A percentile compares a stretch with the other conserved stretches of the same genome.
Evolutionary conservation across 2,329 filamentous ascomycete genomes (phyloP).

Genomic region (Helminthosporium solani): DNA sequence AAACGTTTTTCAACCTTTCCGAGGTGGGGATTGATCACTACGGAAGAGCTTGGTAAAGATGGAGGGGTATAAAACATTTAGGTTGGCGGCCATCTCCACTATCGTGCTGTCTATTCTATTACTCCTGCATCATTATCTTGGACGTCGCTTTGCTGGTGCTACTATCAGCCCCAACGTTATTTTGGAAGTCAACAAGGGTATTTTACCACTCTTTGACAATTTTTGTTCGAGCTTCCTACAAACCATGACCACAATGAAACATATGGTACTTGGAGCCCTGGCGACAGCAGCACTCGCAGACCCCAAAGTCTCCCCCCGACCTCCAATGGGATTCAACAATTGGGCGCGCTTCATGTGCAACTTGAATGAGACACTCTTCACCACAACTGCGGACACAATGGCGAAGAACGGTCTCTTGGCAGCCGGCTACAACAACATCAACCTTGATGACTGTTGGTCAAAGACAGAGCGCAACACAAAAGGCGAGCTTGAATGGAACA

Average conservation of each 20-base stretch:
- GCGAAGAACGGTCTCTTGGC: conserved; percentile 43
- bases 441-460: conserved; percentile 52
- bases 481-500: conserved; percentile 46
- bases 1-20: conserved; percentile 7
- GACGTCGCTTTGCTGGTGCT: not conserved
- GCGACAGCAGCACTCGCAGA: conserved; percentile 10
- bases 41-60: conserved; percentile 8
- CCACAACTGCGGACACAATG: conserved; percentile 51
- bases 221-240: not conserved
- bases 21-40: conserved; percentile 8
- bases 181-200: not conserved
- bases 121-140: not conserved
- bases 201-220: not conserved
- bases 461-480: conserved; percentile 36
- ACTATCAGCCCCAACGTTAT: not conserved
- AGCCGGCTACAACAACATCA: conserved; percentile 44
- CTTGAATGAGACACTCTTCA: conserved; percentile 52
- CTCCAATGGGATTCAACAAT: conserved; percentile 57
- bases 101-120: conserved; percentile 2
- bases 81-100: conserved; percentile 4
- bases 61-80: conserved; percentile 16
- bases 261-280: conserved; percentile 10
- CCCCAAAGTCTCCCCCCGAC: conserved; percentile 17
- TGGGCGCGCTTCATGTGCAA: conserved; percentile 53
- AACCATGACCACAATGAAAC: conserved; percentile 12